These are phyloP conservation scores for Apophysomyces elegans DNA, from an alignment of 371 early-diverging fungal species.

Conservation along the genomic window DNA sequence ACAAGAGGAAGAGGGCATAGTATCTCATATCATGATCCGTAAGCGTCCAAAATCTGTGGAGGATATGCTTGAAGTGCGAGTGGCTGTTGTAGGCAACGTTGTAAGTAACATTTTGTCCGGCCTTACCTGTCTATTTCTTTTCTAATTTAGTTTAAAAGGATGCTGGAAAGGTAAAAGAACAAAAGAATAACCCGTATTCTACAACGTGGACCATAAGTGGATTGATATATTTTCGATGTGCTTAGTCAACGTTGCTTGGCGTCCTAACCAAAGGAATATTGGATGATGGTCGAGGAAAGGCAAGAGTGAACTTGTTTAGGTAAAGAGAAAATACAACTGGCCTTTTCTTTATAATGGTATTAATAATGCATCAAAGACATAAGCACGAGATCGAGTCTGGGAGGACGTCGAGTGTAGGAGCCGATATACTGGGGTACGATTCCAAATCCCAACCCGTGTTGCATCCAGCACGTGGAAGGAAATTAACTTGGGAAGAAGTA, in stretches of 20 bases:
- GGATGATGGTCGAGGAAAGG: slow-evolving; percentile 94
- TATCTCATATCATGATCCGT: slow-evolving; percentile 71
- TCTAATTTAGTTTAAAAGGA: slow-evolving; percentile 36
- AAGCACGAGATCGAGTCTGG: slow-evolving; percentile 94
- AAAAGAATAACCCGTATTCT: not conserved
- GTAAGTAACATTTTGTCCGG: slow-evolving; percentile 39
- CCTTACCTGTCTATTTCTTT: not conserved
- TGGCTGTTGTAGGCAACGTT: slow-evolving; percentile 93
- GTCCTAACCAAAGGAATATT: slow-evolving; percentile 88
- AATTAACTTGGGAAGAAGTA: slow-evolving; percentile 84
- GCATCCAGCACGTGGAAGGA: slow-evolving; percentile 57
- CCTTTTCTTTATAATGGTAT: not conserved
- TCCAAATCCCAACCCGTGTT: slow-evolving; percentile 55
- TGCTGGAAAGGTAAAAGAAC: slow-evolving; percentile 58
- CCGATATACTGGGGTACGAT: slow-evolving; percentile 90
- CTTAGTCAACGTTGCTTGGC: slow-evolving; percentile 86
- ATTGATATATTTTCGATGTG: not conserved
- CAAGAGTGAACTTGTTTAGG: slow-evolving; percentile 86
- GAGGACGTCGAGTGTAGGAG: slow-evolving; percentile 89
- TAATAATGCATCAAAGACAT: slow-evolving; percentile 50
- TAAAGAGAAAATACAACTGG: slow-evolving; percentile 10
- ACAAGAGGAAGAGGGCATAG: slow-evolving; percentile 25
- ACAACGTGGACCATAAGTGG: not conserved
- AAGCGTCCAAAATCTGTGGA: slow-evolving; percentile 70
- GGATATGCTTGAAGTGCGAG: slow-evolving; percentile 82